Base-by-base conservation (phyloP, 2,329 filamentous ascomycete species). In the Sclerotinia spermophila region DNA sequence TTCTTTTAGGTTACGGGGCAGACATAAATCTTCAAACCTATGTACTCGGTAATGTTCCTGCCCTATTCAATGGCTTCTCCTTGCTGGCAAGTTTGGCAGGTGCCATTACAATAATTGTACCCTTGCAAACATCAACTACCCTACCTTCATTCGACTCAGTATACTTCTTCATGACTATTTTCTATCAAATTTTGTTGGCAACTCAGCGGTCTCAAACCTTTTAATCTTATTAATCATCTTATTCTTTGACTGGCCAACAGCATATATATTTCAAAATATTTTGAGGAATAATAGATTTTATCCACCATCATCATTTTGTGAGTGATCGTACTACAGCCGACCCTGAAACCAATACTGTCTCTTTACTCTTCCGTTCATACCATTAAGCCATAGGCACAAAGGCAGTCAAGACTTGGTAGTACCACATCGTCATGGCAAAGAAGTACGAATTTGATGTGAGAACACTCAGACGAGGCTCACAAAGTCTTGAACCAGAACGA, bases 381-480 rank as follows among this genome's bases (percentile, higher is more conserved):
- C 44, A 51, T 38, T 21, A 48, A 6, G 38, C 19, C 33, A 11
- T 38, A 64, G 38, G 17, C 17, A 42, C 17, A 44, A 42, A 27
- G 17, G 15, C 15, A 13, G 8, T 30, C n/a, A 13, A 24, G 6
- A 11, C 10, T 27, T 27, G 24, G 35, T n/a, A 17, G 44, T 19
- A 33, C 44, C 8, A n/a, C n/a, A 64, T 64, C 10, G 38, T 42
- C 45, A 66, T 66, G 62, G 10, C 4, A 30, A 33, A 66, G 4
- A 66, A 66, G 35, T 33, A 53, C 33, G 35, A 66, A 24, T 66
- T 40, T 66, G 62, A 53, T 53, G 62, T 53, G 35, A 33, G 45
- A 66, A 15, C 35, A 30, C 62, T 66, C 45, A 53, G 3, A 21
- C 62, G 45, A 30, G 24, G 35, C 21, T 53, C 62, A 24, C 45